Base-by-base conservation (phyloP, 805 yeast genomes). In the Gaillardinia entomophila region DNA sequence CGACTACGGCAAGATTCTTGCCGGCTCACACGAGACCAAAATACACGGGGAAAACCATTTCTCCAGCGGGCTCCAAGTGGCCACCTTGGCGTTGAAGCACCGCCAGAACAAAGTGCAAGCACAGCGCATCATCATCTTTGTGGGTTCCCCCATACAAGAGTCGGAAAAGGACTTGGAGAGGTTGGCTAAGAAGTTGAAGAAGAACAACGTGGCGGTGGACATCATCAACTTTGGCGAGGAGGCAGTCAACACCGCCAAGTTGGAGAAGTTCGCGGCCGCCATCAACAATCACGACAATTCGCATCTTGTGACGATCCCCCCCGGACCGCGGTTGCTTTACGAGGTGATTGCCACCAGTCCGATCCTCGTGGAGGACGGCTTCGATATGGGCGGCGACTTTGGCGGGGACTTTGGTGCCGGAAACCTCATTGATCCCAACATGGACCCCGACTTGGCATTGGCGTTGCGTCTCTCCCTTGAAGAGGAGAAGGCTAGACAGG, bases 391-490 rank as follows among this genome's bases (percentile, higher is more conserved):
- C 13, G 40, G 42, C 15, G 66, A 55, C n/a, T 55, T 51, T 26
- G 65, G 59, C 22, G 72, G 60, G n/a, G 48, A 49, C 23, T 62
- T 59, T 11, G 71, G 62, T 15, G 57, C 48, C 30, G 71, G 67
- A 37, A 60, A 53, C 30, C 38, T 55, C 30, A 53, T 65, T 25
- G 97, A 90, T 59, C 90, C 96, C 20, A 79, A 79, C 44, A 82
- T 87, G 78, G 98, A 92, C 50, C 97, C 97, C 20, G 98, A 92
- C 60, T 75, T 92, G 53, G 98, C 97, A 0, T 71, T 92, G 69
- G 98, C 97, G 1, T 74, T 92, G 50, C 79, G 97, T 54, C 69
- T 92, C 58, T 90, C 97, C 1, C 69, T 92, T 50, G 97, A 92
- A 53, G 98, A 92, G 53, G 97, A 90, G 55, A 84, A 82, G 48